These are phyloP conservation scores for Calamus simplicifolius DNA, from an alignment of 176 grass and related monocot species.

Conservation along the genomic window DNA sequence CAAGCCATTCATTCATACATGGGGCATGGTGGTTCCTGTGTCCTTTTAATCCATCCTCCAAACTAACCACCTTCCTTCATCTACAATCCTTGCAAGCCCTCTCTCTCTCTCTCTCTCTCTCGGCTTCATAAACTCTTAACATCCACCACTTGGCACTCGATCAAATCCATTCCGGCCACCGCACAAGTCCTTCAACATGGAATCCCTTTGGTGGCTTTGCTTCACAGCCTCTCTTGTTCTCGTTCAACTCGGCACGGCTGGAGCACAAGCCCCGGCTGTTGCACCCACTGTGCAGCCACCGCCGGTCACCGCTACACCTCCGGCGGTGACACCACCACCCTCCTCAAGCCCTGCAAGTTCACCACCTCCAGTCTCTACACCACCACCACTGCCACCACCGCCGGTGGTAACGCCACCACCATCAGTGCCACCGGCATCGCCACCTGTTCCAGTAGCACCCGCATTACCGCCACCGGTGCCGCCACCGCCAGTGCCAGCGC, in stretches of 20 bases:
- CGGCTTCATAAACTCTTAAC: neutral
- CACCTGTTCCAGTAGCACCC: neutral
- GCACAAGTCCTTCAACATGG: neutral
- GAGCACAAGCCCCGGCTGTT: conserved; percentile 25
- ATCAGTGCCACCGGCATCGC: conserved; percentile 6
- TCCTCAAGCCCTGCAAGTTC: neutral
- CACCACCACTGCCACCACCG: conserved; percentile 9
- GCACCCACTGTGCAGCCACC: conserved; percentile 16
- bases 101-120: neutral
- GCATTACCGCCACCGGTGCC: neutral
- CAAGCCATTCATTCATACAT: too few species aligned
- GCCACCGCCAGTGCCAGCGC: conserved; percentile 7
- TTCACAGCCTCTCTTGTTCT: too few species aligned
- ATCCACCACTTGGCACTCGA: neutral
- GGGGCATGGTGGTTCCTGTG: conserved; percentile 23
- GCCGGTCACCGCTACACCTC: neutral
- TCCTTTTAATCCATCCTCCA: conserved; percentile 28
- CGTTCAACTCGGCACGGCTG: conserved; percentile 10
- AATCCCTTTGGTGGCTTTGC: conserved; percentile 3
- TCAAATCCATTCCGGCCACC: neutral
- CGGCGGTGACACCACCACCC: neutral
- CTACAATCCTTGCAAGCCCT: conserved; percentile 13
- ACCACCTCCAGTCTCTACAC: neutral
- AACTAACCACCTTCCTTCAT: conserved; percentile 49
- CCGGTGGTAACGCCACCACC: conserved; percentile 6